Conservation (phyloP, 352 stramenopile species). For the Phytophthora agathidicida region DNA sequence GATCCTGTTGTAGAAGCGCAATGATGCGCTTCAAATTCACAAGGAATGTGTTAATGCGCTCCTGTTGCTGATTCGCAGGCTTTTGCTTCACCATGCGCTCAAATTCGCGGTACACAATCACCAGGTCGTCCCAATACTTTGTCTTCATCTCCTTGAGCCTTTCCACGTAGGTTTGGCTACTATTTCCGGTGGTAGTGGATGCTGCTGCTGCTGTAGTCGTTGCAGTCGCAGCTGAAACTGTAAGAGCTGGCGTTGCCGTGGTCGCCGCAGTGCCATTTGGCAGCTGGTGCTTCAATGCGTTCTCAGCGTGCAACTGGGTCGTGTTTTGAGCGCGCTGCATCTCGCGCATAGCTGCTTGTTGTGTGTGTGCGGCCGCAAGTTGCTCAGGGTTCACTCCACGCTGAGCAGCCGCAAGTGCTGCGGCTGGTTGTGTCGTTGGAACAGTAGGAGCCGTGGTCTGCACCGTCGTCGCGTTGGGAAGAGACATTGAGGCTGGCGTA, state of each 20-base stretch:
- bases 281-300: slow-evolving; percentile 38
- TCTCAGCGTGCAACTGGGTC: slow-evolving; percentile 50
- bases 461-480: slow-evolving; percentile 48
- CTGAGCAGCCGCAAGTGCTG: slow-evolving; percentile 34
- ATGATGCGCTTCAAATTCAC: slow-evolving; percentile 85
- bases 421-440: slow-evolving; percentile 29
- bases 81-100: slow-evolving; percentile 88
- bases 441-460: slow-evolving; percentile 44
- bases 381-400: slow-evolving; percentile 66
- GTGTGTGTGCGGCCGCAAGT: slow-evolving; percentile 53
- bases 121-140: slow-evolving; percentile 86
- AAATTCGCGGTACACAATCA: slow-evolving; percentile 87
- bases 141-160: slow-evolving; percentile 74
- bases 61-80: slow-evolving; percentile 74
- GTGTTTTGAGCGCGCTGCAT: slow-evolving; percentile 70
- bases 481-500: slow-evolving; percentile 34
- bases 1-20: slow-evolving; percentile 79
- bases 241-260: slow-evolving; percentile 8
- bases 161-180: slow-evolving; percentile 67
- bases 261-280: slow-evolving; percentile 22
- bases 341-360: slow-evolving; percentile 69
- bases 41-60: slow-evolving; percentile 84
- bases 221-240: slow-evolving; percentile 8
- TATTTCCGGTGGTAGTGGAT: slow-evolving; percentile 17
- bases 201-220: slow-evolving; percentile 21